Base-by-base conservation (phyloP, 495 filamentous ascomycete genomes). In the Neurospora sp. region DNA sequence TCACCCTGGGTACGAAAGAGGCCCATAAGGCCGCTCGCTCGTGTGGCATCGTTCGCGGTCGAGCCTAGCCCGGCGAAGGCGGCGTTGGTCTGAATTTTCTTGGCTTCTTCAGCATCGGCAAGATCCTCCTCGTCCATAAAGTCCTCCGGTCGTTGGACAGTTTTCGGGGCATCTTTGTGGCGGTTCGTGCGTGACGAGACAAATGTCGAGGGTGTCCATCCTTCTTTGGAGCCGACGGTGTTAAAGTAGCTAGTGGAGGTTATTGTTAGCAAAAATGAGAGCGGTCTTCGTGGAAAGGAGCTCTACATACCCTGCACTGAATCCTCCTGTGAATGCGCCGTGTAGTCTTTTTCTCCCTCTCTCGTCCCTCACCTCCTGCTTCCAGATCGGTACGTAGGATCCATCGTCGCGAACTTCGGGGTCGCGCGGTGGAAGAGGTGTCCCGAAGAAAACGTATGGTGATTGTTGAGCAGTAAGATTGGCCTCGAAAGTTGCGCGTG, bases 51-150 rank as follows among this genome's bases (percentile, higher is more conserved):
- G 73, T 91, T 89, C 34, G 89, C 86, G 9, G 90, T 90, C 37
- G 89, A 86, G 1, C 96, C 96, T 21, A 98, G 85, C 0, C 92
- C 93, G 9, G 93, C 86, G 79, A 94, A 98, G 0, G 85, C 87
- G 38, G 88, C 83, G 2, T 88, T 84, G 0, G 92, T 97, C 76
- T 94, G 89, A 39, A 98, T 80, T 69, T 85, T 86, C 75, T 87
- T 87, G 4, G 90, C 86, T 81, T 97, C 94, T 70, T 90, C 94
- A 3, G 91, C 91, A 76, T 97, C 95, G 13, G 92, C 91, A 13
- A 97, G 83, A 82, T 99, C 96, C 82, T 99, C 96, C 74, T 97
- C 96, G 75, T 99, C 96, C 96, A 99, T 99, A 74, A 94, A 98
- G 79, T 99, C 96, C 77, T 98, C 95, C 10, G 90, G 87, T 39